Evolutionary conservation across 208 protist species (phyloP).

Genomic region (Leishmania tarentolae): DNA sequence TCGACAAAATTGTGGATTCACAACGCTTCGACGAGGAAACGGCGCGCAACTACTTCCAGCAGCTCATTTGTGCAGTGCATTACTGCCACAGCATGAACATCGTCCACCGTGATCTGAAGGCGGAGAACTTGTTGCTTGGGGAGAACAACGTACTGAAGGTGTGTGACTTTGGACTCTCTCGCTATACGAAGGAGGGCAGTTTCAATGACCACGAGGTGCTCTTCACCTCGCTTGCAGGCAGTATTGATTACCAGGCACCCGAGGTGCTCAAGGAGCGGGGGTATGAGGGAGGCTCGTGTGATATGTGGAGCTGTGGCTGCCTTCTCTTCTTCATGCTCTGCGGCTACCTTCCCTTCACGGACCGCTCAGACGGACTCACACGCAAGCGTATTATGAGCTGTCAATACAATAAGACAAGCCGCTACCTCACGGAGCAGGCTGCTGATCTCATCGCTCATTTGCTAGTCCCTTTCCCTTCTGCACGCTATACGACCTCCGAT

Average conservation of each 20-base stretch:
- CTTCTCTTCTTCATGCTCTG: slow-evolving; percentile 98
- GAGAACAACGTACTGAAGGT: slow-evolving; percentile 85
- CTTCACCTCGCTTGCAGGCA: slow-evolving; percentile 85
- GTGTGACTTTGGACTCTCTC: slow-evolving; percentile 93
- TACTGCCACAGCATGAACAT: slow-evolving; percentile 93
- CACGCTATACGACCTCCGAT: slow-evolving; percentile 72
- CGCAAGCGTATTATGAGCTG: slow-evolving; percentile 85
- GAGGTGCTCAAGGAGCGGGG: slow-evolving; percentile 88
- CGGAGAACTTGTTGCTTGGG: slow-evolving; percentile 91
- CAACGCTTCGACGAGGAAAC: slow-evolving; percentile 82
- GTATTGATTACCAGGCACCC: slow-evolving; percentile 91
- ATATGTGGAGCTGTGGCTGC: slow-evolving; percentile 98
- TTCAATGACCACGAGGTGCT: slow-evolving; percentile 71
- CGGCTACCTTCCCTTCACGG: slow-evolving; percentile 97
- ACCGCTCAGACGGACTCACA: slow-evolving; percentile 80
- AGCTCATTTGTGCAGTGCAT: slow-evolving; percentile 89
- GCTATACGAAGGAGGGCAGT: slow-evolving; percentile 81
- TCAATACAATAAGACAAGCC: slow-evolving; percentile 84
- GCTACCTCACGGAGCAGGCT: slow-evolving; percentile 68
- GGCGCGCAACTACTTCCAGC: slow-evolving; percentile 90
- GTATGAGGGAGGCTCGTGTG: slow-evolving; percentile 94
- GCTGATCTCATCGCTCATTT: slow-evolving; percentile 81
- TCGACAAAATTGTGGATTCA: slow-evolving; percentile 95
- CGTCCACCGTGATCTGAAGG: slow-evolving; percentile 94
- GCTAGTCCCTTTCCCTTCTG: slow-evolving; percentile 60